Conservation (phyloP, 352 stramenopile species). For the Phytophthora citricola region DNA sequence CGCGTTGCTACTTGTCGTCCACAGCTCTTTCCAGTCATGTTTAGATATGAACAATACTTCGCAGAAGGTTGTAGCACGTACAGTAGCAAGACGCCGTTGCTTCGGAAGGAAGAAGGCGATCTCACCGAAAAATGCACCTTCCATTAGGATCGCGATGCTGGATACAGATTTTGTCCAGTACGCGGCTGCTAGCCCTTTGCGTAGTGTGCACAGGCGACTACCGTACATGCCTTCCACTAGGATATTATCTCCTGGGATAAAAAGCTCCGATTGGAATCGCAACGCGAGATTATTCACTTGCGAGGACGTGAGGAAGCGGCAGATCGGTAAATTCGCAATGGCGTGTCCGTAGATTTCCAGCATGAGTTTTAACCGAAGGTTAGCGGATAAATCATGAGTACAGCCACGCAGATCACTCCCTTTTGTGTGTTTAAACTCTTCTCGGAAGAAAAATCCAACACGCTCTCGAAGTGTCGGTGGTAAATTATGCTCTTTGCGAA, state of each 20-base stretch:
- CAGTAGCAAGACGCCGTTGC: constrained; percentile 63
- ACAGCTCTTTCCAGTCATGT: constrained; percentile 66
- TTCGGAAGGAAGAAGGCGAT: constrained; percentile 70
- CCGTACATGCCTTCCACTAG: constrained; percentile 49
- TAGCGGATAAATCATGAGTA: constrained; percentile 66
- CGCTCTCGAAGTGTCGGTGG: constrained; percentile 54
- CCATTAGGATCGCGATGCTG: constrained; percentile 24
- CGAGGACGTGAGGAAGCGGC: constrained; percentile 47
- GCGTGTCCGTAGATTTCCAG: constrained; percentile 67
- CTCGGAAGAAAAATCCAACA: constrained; percentile 67
- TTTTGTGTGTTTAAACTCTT: constrained; percentile 67
- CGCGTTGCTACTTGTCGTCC: constrained; percentile 36
- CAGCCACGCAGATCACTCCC: constrained; percentile 64
- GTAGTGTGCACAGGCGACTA: constrained; percentile 61
- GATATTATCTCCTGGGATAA: constrained; percentile 33
- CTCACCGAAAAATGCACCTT: constrained; percentile 59
- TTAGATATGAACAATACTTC: constrained; percentile 71
- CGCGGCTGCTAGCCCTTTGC: constrained; percentile 58
- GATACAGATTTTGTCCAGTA: constrained; percentile 34
- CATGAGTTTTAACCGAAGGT: constrained; percentile 68
- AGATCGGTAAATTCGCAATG: constrained; percentile 57
- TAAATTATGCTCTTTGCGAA: constrained; percentile 66
- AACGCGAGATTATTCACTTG: constrained; percentile 63
- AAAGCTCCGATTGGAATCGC: constrained; percentile 66
- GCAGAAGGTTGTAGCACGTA: constrained; percentile 64